A percentile compares a stretch with the other conserved stretches of the same genome.
Evolutionary conservation across 1,139 yeast genomes (phyloP).

Genomic region (Sugiyamaella neomexicana): DNA sequence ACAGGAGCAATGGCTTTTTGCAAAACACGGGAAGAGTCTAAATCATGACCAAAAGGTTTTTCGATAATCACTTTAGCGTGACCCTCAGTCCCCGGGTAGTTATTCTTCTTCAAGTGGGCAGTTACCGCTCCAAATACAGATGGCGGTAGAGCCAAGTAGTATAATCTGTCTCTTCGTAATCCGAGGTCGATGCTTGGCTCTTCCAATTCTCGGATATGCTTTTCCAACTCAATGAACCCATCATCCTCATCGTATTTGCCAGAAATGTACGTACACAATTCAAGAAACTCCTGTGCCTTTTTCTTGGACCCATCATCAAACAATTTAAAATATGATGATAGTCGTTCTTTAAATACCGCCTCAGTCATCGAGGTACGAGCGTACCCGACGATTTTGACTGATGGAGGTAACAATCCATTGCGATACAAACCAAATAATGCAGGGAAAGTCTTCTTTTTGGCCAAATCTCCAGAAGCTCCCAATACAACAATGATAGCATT

Average conservation of each 20-base stretch:
- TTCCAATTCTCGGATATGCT: constrained; percentile 62
- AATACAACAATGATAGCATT: constrained; percentile 78
- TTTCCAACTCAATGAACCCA: constrained; percentile 62
- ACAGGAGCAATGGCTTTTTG: constrained; percentile 78
- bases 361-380: constrained; percentile 77
- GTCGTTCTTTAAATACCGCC: constrained; percentile 66
- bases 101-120: constrained; percentile 63
- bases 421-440: constrained; percentile 46
- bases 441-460: constrained; percentile 79
- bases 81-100: constrained; percentile 64
- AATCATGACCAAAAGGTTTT: constrained; percentile 96
- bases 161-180: constrained; percentile 58
- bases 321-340: constrained; percentile 65
- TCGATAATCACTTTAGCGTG: constrained; percentile 83
- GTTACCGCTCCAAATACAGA: constrained; percentile 84
- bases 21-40: constrained; percentile 71
- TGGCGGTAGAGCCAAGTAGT: constrained; percentile 94
- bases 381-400: constrained; percentile 80
- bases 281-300: constrained; percentile 61
- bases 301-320: constrained; percentile 41
- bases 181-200: constrained; percentile 38
- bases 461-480: constrained; percentile 97
- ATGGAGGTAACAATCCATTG: constrained; percentile 73
- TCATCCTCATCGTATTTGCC: constrained; percentile 81
- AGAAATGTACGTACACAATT: constrained; percentile 62